Evolutionary conservation across 139 green algal species (phyloP).

Genomic region (Chlamydomonas schloesseri): DNA sequence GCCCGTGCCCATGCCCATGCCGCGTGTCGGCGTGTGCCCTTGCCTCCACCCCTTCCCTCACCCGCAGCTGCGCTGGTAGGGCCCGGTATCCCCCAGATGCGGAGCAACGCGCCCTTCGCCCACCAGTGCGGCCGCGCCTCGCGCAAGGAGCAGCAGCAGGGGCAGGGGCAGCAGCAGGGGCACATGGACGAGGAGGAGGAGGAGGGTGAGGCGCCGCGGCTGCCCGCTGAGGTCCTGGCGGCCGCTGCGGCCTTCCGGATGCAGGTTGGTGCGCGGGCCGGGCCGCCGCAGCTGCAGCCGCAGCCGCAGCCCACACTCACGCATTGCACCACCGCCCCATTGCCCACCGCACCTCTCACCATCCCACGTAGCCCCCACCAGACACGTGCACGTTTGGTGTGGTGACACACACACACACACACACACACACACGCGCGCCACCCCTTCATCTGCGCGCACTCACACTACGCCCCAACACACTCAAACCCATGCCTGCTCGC

Average conservation of each 20-base stretch:
- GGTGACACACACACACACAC: neutral
- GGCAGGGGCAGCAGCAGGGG: neutral
- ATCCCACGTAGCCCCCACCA: neutral
- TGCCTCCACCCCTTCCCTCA: no score
- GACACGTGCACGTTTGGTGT: no score
- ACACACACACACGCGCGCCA: neutral
- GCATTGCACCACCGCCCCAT: neutral
- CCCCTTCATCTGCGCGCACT: no score
- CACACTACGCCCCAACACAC: no score
- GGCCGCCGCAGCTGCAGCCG: neutral
- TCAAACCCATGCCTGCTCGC: no score
- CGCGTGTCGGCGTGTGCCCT: no score
- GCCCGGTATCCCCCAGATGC: neutral
- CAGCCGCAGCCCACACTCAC: neutral
- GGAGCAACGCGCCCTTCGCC: neutral
- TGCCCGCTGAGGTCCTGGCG: neutral
- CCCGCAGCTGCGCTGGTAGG: no score
- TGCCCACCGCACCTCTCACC: no score
- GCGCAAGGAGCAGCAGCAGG: neutral
- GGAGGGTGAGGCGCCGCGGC: neutral
- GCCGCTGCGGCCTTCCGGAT: slow-evolving; percentile 4
- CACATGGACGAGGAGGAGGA: neutral
- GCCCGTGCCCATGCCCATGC: no score
- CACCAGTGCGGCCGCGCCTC: no score
- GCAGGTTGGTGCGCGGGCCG: neutral